A percentile compares a stretch with the other conserved stretches of the same genome.
These are phyloP conservation scores for Aleurites moluccanus DNA, from an alignment of 441 rosid species.

Conservation along the genomic window DNA sequence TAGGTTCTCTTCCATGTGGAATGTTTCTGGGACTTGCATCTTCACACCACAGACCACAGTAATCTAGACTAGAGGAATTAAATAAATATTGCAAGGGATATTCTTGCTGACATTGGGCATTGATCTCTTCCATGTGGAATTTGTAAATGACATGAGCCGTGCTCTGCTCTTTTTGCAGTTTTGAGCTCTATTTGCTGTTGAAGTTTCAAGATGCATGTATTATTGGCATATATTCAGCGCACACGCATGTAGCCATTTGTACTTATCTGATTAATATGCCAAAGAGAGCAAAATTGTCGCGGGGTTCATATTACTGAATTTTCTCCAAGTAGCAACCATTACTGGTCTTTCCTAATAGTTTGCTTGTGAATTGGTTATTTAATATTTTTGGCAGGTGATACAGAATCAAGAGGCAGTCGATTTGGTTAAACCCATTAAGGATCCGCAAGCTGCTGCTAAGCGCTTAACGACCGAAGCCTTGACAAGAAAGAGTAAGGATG, in stretches of 20 bases:
- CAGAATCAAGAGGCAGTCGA: constrained; percentile 63
- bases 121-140: background rate
- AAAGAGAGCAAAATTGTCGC: background rate
- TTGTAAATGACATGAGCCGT: background rate
- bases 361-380: constrained; percentile 11
- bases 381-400: constrained; percentile 48
- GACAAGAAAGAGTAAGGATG: constrained; percentile 71
- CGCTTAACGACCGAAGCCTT: constrained; percentile 59
- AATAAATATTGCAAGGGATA: background rate
- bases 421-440: constrained; percentile 51
- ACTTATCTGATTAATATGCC: too few relatives aligned
- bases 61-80: background rate
- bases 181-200: background rate
- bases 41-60: background rate
- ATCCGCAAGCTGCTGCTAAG: constrained; percentile 69
- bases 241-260: background rate
- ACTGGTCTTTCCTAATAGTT: background rate
- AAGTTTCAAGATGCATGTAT: background rate
- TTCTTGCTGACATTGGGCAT: background rate
- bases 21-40: background rate
- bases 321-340: background rate
- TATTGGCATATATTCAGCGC: background rate
- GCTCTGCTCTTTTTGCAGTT: background rate
- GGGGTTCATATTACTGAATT: background rate
- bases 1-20: too few relatives aligned